phyloP scores from a whole-genome alignment of 371 early-diverging fungal species.

The Batkoa obscura region DNA sequence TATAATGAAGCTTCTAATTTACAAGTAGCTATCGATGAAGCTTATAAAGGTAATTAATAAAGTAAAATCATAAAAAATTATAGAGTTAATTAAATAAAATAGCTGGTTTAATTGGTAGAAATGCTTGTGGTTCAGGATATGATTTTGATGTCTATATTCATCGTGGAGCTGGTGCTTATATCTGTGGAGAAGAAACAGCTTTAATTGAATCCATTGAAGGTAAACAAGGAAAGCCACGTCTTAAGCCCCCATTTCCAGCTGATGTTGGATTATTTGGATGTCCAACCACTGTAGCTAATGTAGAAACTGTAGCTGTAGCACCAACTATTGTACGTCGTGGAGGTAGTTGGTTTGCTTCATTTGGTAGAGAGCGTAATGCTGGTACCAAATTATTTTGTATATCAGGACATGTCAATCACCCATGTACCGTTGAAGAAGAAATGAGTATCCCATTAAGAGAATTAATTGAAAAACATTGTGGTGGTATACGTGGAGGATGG shows the following conservation, averaged over 20 bases:
- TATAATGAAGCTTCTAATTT: conserved; percentile 88
- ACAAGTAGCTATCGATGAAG: conserved; percentile 90
- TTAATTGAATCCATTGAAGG: conserved; percentile 95
- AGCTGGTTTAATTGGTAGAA: conserved; percentile 90
- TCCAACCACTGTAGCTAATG: conserved; percentile 95
- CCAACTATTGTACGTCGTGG: conserved; percentile 89
- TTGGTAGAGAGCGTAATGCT: conserved; percentile 81
- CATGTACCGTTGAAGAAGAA: conserved; percentile 94
- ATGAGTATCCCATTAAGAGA: conserved; percentile 92
- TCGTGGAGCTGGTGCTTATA: conserved; percentile 95
- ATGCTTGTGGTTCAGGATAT: conserved; percentile 88
- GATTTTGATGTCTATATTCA: conserved; percentile 94
- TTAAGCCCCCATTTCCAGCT: conserved; percentile 98
- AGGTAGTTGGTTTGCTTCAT: conserved; percentile 83
- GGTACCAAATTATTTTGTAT: conserved; percentile 96
- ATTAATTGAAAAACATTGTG: conserved; percentile 89
- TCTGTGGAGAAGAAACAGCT: conserved; percentile 96
- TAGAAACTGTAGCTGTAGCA: conserved; percentile 94
- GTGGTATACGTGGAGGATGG: conserved; percentile 97
- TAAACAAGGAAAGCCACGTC: conserved; percentile 92
- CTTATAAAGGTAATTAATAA: conserved; percentile 38
- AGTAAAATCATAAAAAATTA: background rate
- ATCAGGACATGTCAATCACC: conserved; percentile 92
- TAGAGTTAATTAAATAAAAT: no score
- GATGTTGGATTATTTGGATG: conserved; percentile 96